Evolutionary conservation across 306 rosid genomes (phyloP).

Genomic region (Acmispon strigosus): DNA sequence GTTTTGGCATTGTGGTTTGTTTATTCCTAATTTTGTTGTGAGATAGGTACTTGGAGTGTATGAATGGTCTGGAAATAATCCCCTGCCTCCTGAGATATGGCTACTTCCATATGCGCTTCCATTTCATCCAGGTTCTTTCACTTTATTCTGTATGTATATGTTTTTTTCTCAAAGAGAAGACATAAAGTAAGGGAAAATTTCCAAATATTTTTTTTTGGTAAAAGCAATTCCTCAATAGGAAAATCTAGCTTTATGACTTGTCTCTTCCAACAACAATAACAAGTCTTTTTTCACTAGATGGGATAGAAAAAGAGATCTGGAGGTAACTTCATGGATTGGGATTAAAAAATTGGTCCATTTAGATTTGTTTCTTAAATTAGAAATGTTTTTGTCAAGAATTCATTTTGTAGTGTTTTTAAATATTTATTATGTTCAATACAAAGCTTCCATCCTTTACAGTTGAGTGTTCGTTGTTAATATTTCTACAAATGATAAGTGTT

Average conservation of each 20-base stretch:
- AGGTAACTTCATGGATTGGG: background rate
- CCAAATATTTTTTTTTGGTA: background rate
- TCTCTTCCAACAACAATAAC: background rate
- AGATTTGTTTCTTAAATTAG: background rate
- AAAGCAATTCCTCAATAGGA: background rate
- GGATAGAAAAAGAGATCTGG: background rate
- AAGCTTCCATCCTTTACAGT: slow-evolving; percentile 1
- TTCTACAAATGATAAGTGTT: background rate
- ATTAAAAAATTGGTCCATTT: background rate
- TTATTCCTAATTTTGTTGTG: slow-evolving; percentile 9
- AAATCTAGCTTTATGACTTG: background rate
- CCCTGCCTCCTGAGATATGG: slow-evolving; percentile 93
- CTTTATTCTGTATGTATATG: slow-evolving; percentile 9
- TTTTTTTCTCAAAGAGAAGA: slow-evolving; percentile 11
- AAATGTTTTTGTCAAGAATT: background rate
- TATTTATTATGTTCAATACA: background rate
- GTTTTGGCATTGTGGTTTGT: background rate
- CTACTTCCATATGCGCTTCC: slow-evolving; percentile 77
- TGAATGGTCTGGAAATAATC: slow-evolving; percentile 97
- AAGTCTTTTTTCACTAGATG: background rate
- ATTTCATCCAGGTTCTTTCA: slow-evolving; percentile 69
- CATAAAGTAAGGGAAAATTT: background rate
- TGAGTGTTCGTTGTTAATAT: background rate
- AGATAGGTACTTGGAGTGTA: slow-evolving; percentile 71
- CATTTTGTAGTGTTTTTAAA: background rate